Evolutionary conservation across 1,284 basidiomycete species (phyloP), one percentile per base, ranked within the genome.

Genomic region (Termitomyces sp.): DNA sequence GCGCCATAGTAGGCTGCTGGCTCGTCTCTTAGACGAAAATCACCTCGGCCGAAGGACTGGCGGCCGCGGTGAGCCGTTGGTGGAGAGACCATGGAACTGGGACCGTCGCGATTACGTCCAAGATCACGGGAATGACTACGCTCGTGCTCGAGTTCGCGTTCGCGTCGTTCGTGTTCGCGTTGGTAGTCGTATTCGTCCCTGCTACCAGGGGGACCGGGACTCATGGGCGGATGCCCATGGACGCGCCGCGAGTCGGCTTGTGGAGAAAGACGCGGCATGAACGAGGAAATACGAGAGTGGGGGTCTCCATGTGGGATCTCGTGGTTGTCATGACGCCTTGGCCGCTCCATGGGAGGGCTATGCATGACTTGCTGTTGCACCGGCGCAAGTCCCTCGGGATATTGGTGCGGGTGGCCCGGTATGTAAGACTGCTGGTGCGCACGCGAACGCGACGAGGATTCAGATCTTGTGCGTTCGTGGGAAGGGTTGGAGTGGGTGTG

Each of bases 201-300:
- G 58, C 78, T 78, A 41, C 84, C 75, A 61, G 78, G 81, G 26
- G 81, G 75, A 6, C 76, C 83, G 43, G 84, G 83, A 4, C 82
- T 85, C 60, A 84, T 64, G 56, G 83, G 81, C 68, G 86, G 86
- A 67, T 88, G 86, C 59, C 75, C 75, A 66, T 88, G 87, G 41
- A 79, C 66, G 58, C 72, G 67, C 49, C 61, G 55, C 38, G 64
- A 41, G 69, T 62, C 73, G 26, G 72, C 65, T 30, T 69, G 73
- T 42, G 73, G 73, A 4, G 76, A 70, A 57, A 70, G 62, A 51
- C 69, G 69, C 36, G 64, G 58, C 51, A 62, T 50, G 41, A 61
- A 59, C 13, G 65, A 56, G 44, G 61, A 56, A 38, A 65, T 67
- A 49, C 65, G 65, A 19, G 62, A 58, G 50, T 67, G 62, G 57